Percentiles rank a stretch among this genome's conserved stretches.
phyloP scores from a whole-genome alignment of 2,329 filamentous ascomycete genomes.

The Teratosphaeria pseudoeucalypti region DNA sequence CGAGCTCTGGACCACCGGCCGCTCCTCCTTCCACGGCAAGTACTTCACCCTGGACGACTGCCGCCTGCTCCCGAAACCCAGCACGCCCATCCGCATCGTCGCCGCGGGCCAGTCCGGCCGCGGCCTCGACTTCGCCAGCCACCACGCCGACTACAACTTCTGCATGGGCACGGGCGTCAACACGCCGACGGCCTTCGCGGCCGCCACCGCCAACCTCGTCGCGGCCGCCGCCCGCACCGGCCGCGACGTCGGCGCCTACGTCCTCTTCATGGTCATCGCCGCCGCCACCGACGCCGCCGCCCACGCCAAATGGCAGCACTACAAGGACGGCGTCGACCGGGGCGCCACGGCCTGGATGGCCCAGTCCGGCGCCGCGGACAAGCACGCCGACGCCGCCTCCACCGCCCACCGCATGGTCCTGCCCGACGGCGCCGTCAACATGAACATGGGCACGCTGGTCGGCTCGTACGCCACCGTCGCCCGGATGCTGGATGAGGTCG shows the following conservation, averaged over 20 bases:
- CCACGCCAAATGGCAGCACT: slow-evolving; percentile 6
- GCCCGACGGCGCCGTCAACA: slow-evolving; percentile 8
- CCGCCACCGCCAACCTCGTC: slow-evolving; percentile 2
- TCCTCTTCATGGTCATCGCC: slow-evolving; percentile 9
- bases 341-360: slow-evolving; percentile 9
- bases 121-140: slow-evolving; percentile 7
- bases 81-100: slow-evolving; percentile 3
- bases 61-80: slow-evolving; percentile 6
- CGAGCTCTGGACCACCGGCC: slow-evolving; percentile 6
- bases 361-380: slow-evolving; percentile 4
- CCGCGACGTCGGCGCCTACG: slow-evolving; percentile 7
- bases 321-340: slow-evolving; percentile 7
- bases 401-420: slow-evolving; percentile 3
- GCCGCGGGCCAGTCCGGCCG: slow-evolving; percentile 7
- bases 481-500: slow-evolving; percentile 4
- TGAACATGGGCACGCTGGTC: slow-evolving; percentile 8
- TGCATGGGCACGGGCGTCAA: slow-evolving; percentile 6
- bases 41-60: slow-evolving; percentile 9
- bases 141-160: slow-evolving; percentile 8
- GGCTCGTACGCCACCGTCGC: slow-evolving; percentile 3
- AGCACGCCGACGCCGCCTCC: slow-evolving; percentile 5
- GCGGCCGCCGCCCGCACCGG: slow-evolving; percentile 3
- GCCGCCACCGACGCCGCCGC: slow-evolving; percentile 5
- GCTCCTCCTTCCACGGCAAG: slow-evolving; percentile 7
- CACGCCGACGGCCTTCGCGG: slow-evolving; percentile 6